These are phyloP conservation scores for Olyra latifolia DNA, from an alignment of 176 grass and related monocot genomes.

Conservation along the genomic window DNA sequence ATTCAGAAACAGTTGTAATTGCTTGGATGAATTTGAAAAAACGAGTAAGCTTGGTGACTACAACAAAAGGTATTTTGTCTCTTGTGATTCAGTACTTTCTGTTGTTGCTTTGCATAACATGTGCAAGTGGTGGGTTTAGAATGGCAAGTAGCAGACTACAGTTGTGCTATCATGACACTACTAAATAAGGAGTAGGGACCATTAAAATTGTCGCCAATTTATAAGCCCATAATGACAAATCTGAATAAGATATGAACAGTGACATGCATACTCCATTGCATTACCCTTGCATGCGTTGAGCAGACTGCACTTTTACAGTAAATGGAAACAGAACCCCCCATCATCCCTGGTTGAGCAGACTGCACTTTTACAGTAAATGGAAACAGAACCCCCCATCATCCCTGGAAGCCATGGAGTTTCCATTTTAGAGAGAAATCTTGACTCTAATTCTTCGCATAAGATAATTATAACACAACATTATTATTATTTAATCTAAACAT, in stretches of 20 bases:
- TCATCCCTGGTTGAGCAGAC: too few relatives aligned
- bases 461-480: background rate
- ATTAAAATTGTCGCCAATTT: conserved; percentile 1
- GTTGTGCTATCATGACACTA: background rate
- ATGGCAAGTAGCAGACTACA: background rate
- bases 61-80: conserved; percentile 34
- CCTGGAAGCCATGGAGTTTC: background rate
- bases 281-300: background rate
- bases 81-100: background rate
- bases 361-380: background rate
- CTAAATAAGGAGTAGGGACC: background rate
- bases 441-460: background rate
- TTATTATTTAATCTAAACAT: background rate
- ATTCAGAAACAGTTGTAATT: background rate
- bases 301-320: background rate
- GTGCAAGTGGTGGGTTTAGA: background rate
- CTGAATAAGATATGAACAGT: background rate
- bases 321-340: background rate
- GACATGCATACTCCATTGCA: background rate
- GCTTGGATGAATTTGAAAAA: conserved; percentile 23
- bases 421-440: background rate
- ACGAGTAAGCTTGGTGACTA: background rate
- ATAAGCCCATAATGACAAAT: background rate
- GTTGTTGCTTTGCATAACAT: background rate
- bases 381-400: background rate